Percentiles rank a stretch among this genome's conserved stretches.
phyloP scores from a whole-genome alignment of 177 flowering plant genomes.

The Vitis hybrid region DNA sequence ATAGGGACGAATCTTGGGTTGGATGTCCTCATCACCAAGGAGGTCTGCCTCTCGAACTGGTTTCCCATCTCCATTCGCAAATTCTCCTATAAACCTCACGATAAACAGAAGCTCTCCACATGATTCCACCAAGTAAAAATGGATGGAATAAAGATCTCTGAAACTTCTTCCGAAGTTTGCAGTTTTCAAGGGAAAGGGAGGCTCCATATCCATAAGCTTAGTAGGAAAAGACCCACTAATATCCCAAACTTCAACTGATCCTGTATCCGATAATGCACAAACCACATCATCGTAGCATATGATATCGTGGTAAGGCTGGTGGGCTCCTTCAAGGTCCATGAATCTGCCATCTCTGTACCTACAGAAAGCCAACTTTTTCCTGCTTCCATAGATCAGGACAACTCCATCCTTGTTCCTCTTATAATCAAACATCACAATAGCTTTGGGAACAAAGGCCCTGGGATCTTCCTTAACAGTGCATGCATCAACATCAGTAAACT shows the following conservation, averaged over 20 bases:
- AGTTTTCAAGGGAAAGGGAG: not conserved
- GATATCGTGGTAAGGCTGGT: not conserved
- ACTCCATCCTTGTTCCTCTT: not conserved
- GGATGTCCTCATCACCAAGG: not conserved
- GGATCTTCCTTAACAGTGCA: too few relatives aligned
- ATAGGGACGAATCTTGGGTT: slow-evolving; percentile 2
- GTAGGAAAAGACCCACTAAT: not conserved
- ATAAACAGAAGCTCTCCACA: not conserved
- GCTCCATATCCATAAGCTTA: not conserved
- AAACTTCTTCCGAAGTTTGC: too few relatives aligned
- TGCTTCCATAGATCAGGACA: not conserved
- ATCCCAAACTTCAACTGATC: slow-evolving; percentile 8
- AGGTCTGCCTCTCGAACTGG: slow-evolving; percentile 1
- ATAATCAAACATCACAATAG: not conserved
- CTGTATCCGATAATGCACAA: not conserved
- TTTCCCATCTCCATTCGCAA: slow-evolving; percentile 3
- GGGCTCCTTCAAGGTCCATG: not conserved
- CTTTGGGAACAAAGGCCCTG: not conserved
- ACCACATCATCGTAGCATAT: not conserved
- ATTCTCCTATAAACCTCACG: slow-evolving; percentile 12
- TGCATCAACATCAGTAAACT: too few relatives aligned
- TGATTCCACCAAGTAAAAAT: slow-evolving; percentile 8
- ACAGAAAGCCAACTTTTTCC: slow-evolving; percentile 2
- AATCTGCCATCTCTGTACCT: not conserved
- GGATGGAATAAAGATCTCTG: not conserved